These are phyloP conservation scores for Phaseolus coccineus DNA, from an alignment of 331 rosid species.

Conservation along the genomic window DNA sequence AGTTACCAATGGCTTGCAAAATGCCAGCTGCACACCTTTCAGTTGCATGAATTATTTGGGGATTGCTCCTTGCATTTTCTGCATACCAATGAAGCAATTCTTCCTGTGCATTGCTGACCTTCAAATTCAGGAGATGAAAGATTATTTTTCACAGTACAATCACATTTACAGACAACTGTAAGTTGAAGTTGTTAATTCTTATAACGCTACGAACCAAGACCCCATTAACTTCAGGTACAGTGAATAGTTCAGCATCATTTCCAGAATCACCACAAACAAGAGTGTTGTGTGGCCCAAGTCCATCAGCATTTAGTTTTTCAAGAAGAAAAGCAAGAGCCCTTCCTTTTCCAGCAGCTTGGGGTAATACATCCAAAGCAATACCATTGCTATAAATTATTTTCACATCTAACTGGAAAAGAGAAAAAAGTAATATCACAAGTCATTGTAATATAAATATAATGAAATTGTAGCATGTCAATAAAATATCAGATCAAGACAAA, in stretches of 20 bases:
- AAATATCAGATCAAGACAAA: no score
- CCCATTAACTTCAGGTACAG: slow-evolving; percentile 69
- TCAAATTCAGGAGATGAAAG: slow-evolving; percentile 30
- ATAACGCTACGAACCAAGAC: slow-evolving; percentile 68
- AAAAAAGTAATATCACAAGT: slow-evolving; percentile 33
- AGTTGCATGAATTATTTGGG: slow-evolving; percentile 58
- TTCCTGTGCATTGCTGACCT: slow-evolving; percentile 83
- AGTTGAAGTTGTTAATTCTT: slow-evolving; percentile 20
- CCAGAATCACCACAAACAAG: slow-evolving; percentile 98
- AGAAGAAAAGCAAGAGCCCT: slow-evolving; percentile 72
- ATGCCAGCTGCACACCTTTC: slow-evolving; percentile 92
- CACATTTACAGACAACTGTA: slow-evolving; percentile 19
- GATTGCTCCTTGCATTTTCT: slow-evolving; percentile 61
- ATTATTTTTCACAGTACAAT: slow-evolving; percentile 33
- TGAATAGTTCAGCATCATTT: slow-evolving; percentile 79
- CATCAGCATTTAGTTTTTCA: slow-evolving; percentile 55
- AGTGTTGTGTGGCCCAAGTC: slow-evolving; percentile 60
- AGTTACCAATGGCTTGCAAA: slow-evolving; percentile 72
- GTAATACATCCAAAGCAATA: slow-evolving; percentile 75
- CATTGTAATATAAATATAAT: slow-evolving; percentile 10
- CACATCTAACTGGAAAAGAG: slow-evolving; percentile 72
- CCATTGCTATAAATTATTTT: slow-evolving; percentile 83
- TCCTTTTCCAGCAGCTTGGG: slow-evolving; percentile 88
- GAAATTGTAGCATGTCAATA: background rate
- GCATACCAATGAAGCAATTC: slow-evolving; percentile 74